Evolutionary conservation across 2,329 filamentous ascomycete genomes (phyloP), one percentile per base, ranked within the genome.

Genomic region (Colletotrichum australisinense): DNA sequence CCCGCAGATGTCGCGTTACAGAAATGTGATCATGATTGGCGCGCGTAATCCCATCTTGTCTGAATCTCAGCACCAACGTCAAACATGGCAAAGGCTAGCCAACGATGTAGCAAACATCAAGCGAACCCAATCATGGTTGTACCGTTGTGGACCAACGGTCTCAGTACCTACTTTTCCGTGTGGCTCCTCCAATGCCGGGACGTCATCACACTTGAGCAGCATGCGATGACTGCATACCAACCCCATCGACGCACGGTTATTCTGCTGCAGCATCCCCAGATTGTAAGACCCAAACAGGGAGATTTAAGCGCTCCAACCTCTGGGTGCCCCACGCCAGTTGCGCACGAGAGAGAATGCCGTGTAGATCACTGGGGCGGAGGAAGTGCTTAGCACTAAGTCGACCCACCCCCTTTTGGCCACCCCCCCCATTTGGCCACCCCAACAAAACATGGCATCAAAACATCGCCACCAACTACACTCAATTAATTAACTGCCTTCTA

Each of bases 171-270:
- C 53, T 69, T 69, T 60, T 49, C 9, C 7, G 35, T 16, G 19
- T n/a, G 11, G 12, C 12, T 22, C 19, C 19, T 64, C 60, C 59
- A 64, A 38, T 49, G 42, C 24, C n/a, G 30, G 60, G 32, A 73
- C 66, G 66, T 69, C 70, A 70, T 70, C 55, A n/a, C 46, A 32
- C 46, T 19, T 19, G 24, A 59, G 42, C n/a, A 30, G 32, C 66
- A 32, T 59, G 32, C 12, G 28, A 52, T 60, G 53, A 65, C 59
- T 19, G 26, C 66, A 57, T 69, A 26, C 19, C 2, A n/a, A 26
- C 24, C 22, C 62, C 46, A n/a, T 65, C 24, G 16, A n/a, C 24
- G n/a, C 22, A 62, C 56, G 57, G 35, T 35, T 38, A 28, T 56
- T 56, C 16, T 56, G 30, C 55, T 70, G 35, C 56, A 67, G n/a